phyloP scores from a whole-genome alignment of 2,329 filamentous ascomycete species.

The Aspergillus cejpii region DNA sequence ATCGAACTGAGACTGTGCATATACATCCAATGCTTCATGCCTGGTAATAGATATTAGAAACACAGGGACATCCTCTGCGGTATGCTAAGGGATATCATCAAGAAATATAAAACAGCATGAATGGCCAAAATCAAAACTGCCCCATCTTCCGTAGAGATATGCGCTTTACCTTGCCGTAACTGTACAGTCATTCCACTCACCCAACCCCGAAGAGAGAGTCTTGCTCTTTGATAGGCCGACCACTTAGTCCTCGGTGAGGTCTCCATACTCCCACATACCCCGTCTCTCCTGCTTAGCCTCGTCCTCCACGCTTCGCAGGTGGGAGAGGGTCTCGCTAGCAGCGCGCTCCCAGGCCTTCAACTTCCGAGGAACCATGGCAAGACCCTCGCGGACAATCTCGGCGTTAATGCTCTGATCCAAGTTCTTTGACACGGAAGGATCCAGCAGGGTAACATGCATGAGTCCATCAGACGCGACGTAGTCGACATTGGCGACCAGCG shows the following conservation, averaged over 20 bases:
- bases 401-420: conserved; percentile 79
- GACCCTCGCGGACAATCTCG: conserved; percentile 72
- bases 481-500: conserved; percentile 87
- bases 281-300: conserved; percentile 71
- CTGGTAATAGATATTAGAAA: background rate
- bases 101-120: background rate
- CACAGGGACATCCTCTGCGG: conserved; percentile 5
- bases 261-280: conserved; percentile 98
- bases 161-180: background rate
- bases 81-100: conserved; percentile 7
- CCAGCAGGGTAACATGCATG: conserved; percentile 81
- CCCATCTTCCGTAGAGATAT: conserved; percentile 2
- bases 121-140: conserved; percentile 1
- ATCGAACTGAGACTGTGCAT: background rate
- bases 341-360: conserved; percentile 84
- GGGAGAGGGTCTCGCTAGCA: conserved; percentile 63
- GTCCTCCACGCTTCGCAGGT: conserved; percentile 65
- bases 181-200: background rate
- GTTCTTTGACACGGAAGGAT: conserved; percentile 58
- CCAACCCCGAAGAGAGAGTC: background rate
- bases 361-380: conserved; percentile 88
- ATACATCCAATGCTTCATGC: background rate
- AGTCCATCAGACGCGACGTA: conserved; percentile 73
- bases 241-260: conserved; percentile 76
- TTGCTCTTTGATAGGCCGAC: background rate